Conservation (phyloP, 2,329 filamentous ascomycete species). For the Pestalotiopsis sp. region DNA sequence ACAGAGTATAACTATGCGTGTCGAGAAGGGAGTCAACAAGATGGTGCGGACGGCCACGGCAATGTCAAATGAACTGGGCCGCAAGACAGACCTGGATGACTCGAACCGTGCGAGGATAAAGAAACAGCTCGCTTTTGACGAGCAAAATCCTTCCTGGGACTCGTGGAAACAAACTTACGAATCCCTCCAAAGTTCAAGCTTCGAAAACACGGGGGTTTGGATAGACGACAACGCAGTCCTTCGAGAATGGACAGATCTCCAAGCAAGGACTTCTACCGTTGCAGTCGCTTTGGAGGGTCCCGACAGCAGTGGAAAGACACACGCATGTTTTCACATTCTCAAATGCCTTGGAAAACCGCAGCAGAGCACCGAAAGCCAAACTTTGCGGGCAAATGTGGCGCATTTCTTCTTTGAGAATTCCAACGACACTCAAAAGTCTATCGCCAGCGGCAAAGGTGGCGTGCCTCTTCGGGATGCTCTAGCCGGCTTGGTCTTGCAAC, state of each 20-base stretch:
- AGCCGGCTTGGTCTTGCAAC: neutral
- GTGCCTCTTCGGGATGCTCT: neutral
- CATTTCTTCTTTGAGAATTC: neutral
- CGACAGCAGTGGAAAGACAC: neutral
- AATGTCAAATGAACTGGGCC: neutral
- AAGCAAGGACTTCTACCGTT: neutral
- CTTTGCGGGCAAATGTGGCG: neutral
- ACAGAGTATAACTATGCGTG: neutral
- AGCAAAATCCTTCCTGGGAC: neutral
- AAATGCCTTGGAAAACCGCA: neutral
- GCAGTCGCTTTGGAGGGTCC: neutral
- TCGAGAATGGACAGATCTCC: neutral
- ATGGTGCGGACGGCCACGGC: neutral
- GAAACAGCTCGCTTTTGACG: neutral
- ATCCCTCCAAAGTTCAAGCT: neutral
- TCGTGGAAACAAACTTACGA: neutral
- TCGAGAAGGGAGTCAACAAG: no score
- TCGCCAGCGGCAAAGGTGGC: neutral
- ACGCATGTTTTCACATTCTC: neutral
- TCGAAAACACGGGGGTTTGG: neutral
- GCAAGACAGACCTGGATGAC: neutral
- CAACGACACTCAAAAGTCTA: neutral
- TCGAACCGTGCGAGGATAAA: neutral
- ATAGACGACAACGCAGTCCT: neutral
- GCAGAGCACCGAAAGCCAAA: neutral